Conservation (phyloP, 768 basidiomycete species). For the Podaxis rugospora region DNA sequence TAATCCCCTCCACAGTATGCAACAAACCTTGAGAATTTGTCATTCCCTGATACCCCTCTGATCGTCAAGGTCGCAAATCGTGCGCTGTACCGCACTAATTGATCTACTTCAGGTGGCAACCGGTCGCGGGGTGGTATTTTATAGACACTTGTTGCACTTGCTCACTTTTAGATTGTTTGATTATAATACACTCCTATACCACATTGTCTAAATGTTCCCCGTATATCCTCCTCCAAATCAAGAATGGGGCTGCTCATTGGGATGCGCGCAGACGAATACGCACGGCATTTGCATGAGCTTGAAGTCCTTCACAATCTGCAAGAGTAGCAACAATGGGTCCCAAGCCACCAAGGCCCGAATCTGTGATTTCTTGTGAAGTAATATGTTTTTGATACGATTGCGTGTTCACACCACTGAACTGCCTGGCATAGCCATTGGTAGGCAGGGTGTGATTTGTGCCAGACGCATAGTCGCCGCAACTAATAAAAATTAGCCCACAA, state of each 20-base stretch:
- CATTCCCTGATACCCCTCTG: constrained; percentile 91
- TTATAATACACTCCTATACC: constrained; percentile 21
- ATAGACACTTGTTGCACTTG: constrained; percentile 21
- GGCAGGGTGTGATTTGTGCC: constrained; percentile 99
- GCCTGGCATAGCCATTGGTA: constrained; percentile 93
- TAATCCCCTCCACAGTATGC: constrained; percentile 61
- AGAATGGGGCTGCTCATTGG: constrained; percentile 3
- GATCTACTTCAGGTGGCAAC: constrained; percentile 21
- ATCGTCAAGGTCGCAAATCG: constrained; percentile 96
- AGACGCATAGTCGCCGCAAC: constrained; percentile 98
- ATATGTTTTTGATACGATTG: constrained; percentile 98
- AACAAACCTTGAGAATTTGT: constrained; percentile 77
- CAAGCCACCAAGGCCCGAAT: constrained; percentile 66
- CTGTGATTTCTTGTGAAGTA: constrained; percentile 90
- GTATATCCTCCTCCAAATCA: not conserved
- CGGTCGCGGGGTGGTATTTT: constrained; percentile 14
- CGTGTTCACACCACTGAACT: constrained; percentile 98
- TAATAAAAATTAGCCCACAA: constrained; percentile 26
- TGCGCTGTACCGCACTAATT: constrained; percentile 86
- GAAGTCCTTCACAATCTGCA: constrained; percentile 92
- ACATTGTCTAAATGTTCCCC: constrained; percentile 13
- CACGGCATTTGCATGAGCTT: constrained; percentile 96
- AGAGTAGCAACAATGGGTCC: constrained; percentile 87
- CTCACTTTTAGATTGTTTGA: constrained; percentile 27
- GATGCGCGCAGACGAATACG: constrained; percentile 60